Conservation (phyloP, 2,329 filamentous ascomycete genomes). For the Esteya vermicola region DNA sequence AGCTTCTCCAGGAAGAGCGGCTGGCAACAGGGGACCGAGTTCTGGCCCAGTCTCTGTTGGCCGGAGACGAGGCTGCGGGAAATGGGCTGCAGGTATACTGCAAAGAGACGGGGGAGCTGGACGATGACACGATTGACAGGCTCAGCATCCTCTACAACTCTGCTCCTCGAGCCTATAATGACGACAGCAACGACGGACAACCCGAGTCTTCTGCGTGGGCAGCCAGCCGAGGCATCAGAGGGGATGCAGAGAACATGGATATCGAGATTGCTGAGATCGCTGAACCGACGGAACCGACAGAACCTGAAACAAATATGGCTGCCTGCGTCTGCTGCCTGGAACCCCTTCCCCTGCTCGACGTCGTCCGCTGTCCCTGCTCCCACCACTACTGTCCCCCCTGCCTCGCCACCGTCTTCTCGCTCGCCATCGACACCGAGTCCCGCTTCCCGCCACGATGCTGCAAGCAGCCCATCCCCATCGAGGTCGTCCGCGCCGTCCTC, state of each 20-base stretch:
- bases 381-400: constrained; percentile 40
- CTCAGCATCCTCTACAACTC: neutral
- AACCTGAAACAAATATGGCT: neutral
- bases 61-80: too few species aligned
- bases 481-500: constrained; percentile 21
- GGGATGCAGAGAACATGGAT: too few species aligned
- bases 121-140: neutral
- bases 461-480: constrained; percentile 22
- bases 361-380: constrained; percentile 17
- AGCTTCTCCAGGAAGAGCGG: constrained; percentile 4
- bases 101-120: neutral
- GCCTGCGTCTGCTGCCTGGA: constrained; percentile 7
- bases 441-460: constrained; percentile 44
- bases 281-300: too few species aligned
- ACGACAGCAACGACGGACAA: neutral
- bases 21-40: constrained; percentile 7
- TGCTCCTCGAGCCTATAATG: too few species aligned
- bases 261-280: too few species aligned
- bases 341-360: neutral
- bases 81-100: neutral
- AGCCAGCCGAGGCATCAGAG: neutral
- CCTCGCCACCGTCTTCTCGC: constrained; percentile 27
- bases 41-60: constrained; percentile 3
- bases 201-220: neutral
- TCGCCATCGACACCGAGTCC: constrained; percentile 30